A percentile compares a stretch with the other conserved stretches of the same genome.
phyloP scores from a whole-genome alignment of 257 asterid species.

The Solanum sejunctum region DNA sequence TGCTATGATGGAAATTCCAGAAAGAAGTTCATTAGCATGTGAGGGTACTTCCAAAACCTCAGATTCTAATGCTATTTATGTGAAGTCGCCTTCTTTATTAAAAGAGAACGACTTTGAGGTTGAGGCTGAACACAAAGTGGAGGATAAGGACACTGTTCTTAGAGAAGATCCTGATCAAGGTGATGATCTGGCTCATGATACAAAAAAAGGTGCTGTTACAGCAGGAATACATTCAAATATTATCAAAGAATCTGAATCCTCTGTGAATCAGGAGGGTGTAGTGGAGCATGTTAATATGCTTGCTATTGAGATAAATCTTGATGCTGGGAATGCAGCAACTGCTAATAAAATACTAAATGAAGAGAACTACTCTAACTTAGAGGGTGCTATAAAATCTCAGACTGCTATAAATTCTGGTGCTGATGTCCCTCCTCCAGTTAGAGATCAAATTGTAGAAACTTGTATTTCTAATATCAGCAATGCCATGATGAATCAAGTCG shows the following conservation, averaged over 20 bases:
- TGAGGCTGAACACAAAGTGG: constrained; percentile 10
- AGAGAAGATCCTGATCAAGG: constrained; percentile 9
- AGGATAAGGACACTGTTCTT: background rate
- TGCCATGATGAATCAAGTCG: background rate
- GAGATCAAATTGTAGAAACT: constrained; percentile 4
- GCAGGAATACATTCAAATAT: background rate
- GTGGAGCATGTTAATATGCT: background rate
- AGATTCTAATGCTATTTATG: constrained; percentile 6
- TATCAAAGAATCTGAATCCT: background rate
- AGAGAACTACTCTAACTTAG: background rate
- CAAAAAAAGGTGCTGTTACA: constrained; percentile 10
- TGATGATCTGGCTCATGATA: constrained; percentile 3
- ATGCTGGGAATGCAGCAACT: background rate
- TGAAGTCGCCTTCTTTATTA: background rate
- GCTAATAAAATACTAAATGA: background rate
- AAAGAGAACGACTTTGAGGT: constrained; percentile 4
- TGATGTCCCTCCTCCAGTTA: constrained; percentile 2
- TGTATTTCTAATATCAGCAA: background rate
- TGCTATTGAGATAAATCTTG: background rate
- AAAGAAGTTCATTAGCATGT: constrained; percentile 7
- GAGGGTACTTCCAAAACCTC: constrained; percentile 14
- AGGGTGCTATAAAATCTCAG: background rate
- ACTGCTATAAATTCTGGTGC: background rate
- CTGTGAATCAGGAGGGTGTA: background rate
- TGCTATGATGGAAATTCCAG: constrained; percentile 2